These are phyloP conservation scores for Chlorophyllum brunneum DNA, from an alignment of 768 basidiomycete species.

Conservation along the genomic window DNA sequence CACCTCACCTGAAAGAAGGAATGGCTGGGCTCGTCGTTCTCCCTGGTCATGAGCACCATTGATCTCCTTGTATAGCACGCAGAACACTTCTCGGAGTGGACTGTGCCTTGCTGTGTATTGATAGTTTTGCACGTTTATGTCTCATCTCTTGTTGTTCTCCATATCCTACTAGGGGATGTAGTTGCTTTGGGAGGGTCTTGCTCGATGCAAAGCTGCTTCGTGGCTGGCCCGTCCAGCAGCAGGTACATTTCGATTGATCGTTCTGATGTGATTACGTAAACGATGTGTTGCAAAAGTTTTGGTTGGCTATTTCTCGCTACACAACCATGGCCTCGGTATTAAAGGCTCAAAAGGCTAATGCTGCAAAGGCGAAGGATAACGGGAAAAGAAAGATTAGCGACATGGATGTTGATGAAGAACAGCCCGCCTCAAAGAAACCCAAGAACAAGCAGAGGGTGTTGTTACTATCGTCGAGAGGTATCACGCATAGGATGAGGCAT, in stretches of 20 bases:
- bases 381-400: constrained; percentile 64
- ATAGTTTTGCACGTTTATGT: constrained; percentile 6
- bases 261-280: constrained; percentile 10
- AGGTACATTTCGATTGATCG: background rate
- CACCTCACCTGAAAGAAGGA: background rate
- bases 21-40: background rate
- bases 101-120: constrained; percentile 10
- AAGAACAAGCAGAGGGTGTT: constrained; percentile 96
- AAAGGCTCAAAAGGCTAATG: constrained; percentile 58
- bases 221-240: background rate
- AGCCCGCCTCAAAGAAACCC: constrained; percentile 41
- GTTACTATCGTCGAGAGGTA: constrained; percentile 86
- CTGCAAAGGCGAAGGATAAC: constrained; percentile 51
- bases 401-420: constrained; percentile 46
- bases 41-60: background rate
- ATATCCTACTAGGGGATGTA: background rate
- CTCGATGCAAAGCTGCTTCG: background rate
- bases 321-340: constrained; percentile 58
- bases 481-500: constrained; percentile 96
- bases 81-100: background rate
- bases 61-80: background rate
- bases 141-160: constrained; percentile 1
- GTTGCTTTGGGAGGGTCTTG: background rate
- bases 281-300: constrained; percentile 7
- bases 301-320: background rate